These are phyloP conservation scores for Candida golubevii DNA, from an alignment of 805 yeast genomes.

Conservation along the genomic window DNA sequence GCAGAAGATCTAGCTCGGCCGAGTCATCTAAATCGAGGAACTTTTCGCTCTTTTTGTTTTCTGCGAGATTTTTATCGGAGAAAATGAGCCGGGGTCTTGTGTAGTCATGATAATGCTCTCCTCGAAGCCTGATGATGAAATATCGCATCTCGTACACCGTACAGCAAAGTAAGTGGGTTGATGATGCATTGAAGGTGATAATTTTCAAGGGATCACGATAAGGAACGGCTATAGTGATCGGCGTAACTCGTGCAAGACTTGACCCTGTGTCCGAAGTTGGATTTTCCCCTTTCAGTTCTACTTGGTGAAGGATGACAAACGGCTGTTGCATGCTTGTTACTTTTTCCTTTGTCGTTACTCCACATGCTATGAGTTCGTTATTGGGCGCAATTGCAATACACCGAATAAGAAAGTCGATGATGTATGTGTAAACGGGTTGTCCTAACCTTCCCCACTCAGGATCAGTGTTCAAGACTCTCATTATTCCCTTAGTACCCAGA, in stretches of 20 bases:
- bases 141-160: slow-evolving; percentile 77
- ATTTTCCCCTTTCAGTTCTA: slow-evolving; percentile 5
- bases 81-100: slow-evolving; percentile 38
- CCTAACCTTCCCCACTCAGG: slow-evolving; percentile 37
- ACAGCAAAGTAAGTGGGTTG: slow-evolving; percentile 67
- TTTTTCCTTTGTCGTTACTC: slow-evolving; percentile 77
- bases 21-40: slow-evolving; percentile 10
- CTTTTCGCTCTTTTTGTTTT: not conserved
- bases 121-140: slow-evolving; percentile 62
- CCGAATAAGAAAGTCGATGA: slow-evolving; percentile 70
- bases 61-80: slow-evolving; percentile 23
- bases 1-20: slow-evolving; percentile 8
- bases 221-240: slow-evolving; percentile 74
- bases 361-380: slow-evolving; percentile 67
- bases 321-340: slow-evolving; percentile 70
- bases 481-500: slow-evolving; percentile 67
- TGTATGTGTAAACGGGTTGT: slow-evolving; percentile 60
- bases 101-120: slow-evolving; percentile 41
- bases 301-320: slow-evolving; percentile 56
- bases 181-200: slow-evolving; percentile 67
- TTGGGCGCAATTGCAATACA: slow-evolving; percentile 69
- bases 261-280: too few species aligned
- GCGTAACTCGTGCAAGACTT: slow-evolving; percentile 36
- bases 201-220: slow-evolving; percentile 81
- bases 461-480: slow-evolving; percentile 58